Percentiles rank a stretch among this genome's conserved stretches.
These are phyloP conservation scores for Sporothrix luriei DNA, from an alignment of 2,329 filamentous ascomycete genomes.

Conservation along the genomic window DNA sequence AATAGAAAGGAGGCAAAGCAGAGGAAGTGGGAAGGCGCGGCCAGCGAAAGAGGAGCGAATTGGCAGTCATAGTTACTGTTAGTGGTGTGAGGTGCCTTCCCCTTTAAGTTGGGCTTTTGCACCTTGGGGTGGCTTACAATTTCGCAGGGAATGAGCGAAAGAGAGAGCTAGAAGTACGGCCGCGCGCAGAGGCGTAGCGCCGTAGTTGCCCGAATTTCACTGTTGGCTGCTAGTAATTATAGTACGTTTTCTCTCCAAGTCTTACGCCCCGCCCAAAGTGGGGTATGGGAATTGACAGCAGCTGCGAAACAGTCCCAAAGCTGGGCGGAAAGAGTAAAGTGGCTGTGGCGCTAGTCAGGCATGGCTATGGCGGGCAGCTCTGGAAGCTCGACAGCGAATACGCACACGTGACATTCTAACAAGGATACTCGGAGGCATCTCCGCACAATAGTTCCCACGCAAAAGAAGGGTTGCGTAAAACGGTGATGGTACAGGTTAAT, in stretches of 20 bases:
- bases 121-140: neutral
- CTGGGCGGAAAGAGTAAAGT: neutral
- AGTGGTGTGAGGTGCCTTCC: constrained; percentile 16
- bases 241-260: too few species aligned
- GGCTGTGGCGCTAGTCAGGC: constrained; percentile 21
- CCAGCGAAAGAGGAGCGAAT: constrained; percentile 12
- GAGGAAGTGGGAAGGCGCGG: constrained; percentile 18
- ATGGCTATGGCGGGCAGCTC: neutral
- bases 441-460: neutral
- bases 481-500: neutral
- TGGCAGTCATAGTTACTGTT: neutral
- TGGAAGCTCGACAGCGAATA: neutral
- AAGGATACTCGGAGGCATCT: neutral
- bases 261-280: constrained; percentile 23
- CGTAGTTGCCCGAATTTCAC: neutral
- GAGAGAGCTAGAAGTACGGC: constrained; percentile 11
- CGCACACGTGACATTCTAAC: neutral
- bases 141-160: neutral
- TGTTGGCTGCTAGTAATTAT: constrained; percentile 1
- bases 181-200: constrained; percentile 14
- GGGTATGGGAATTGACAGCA: neutral
- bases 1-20: constrained; percentile 24
- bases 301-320: constrained; percentile 11
- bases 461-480: neutral
- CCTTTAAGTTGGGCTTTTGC: neutral